Conservation (phyloP, 2,329 filamentous ascomycete genomes). For the Colletotrichum theobromicola region DNA sequence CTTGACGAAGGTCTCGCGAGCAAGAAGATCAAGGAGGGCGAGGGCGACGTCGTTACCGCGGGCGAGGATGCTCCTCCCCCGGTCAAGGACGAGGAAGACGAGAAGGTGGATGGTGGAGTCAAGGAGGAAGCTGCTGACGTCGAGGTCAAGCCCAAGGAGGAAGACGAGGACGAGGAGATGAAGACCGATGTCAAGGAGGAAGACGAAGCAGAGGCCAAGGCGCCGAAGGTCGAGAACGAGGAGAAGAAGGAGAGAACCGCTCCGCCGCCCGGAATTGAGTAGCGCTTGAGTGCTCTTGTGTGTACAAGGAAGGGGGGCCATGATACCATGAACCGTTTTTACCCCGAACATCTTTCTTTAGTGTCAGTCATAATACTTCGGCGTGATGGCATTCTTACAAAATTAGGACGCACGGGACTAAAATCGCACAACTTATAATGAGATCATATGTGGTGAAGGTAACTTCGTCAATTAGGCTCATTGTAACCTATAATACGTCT, state of each 20-base stretch:
- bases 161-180: constrained; percentile 7
- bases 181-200: background rate
- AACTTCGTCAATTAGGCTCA: background rate
- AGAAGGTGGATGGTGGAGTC: constrained; percentile 24
- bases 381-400: background rate
- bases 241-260: background rate
- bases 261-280: background rate
- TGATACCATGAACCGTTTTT: constrained; percentile 19
- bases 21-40: constrained; percentile 58
- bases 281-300: background rate
- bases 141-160: background rate
- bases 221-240: background rate
- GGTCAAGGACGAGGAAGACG: constrained; percentile 18
- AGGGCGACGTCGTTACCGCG: constrained; percentile 12
- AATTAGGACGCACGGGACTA: background rate
- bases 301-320: background rate
- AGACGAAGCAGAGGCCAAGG: background rate
- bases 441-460: background rate
- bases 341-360: background rate
- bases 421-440: background rate
- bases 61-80: constrained; percentile 9
- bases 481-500: background rate
- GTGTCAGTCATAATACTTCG: background rate
- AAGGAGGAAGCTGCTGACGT: background rate
- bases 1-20: constrained; percentile 37